Evolutionary conservation across 1,284 basidiomycete species (phyloP).

Genomic region (Ustilago shanxiensis): DNA sequence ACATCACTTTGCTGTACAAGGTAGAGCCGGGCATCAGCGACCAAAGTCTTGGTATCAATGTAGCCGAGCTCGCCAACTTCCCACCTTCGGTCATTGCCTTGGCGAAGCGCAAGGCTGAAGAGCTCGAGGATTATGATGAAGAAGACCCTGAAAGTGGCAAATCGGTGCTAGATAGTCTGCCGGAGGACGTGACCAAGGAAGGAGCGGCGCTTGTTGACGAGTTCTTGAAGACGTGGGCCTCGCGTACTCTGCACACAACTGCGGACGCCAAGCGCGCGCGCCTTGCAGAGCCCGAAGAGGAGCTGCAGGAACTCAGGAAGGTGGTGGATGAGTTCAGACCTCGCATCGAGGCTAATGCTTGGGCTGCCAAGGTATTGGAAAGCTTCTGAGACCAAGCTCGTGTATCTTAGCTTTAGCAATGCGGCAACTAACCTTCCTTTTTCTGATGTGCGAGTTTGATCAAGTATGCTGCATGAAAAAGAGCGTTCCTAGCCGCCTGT

Average conservation of each 20-base stretch:
- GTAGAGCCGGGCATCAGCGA: slow-evolving; percentile 81
- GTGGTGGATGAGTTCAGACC: slow-evolving; percentile 79
- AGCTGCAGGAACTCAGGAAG: slow-evolving; percentile 78
- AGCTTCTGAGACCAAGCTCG: slow-evolving; percentile 53
- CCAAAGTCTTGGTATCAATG: slow-evolving; percentile 98
- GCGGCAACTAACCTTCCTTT: neutral
- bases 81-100: slow-evolving; percentile 93
- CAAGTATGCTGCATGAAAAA: neutral
- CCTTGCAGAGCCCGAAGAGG: slow-evolving; percentile 72
- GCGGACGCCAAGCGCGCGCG: slow-evolving; percentile 11
- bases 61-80: slow-evolving; percentile 95
- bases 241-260: slow-evolving; percentile 13
- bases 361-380: slow-evolving; percentile 78
- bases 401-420: neutral
- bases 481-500: neutral
- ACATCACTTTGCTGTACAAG: slow-evolving; percentile 86
- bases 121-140: slow-evolving; percentile 89
- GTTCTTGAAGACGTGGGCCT: slow-evolving; percentile 82
- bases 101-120: slow-evolving; percentile 93
- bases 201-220: slow-evolving; percentile 85
- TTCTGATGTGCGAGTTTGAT: neutral
- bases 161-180: slow-evolving; percentile 39
- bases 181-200: slow-evolving; percentile 77
- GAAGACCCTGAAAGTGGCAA: slow-evolving; percentile 17
- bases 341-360: slow-evolving; percentile 80